A percentile compares a stretch with the other conserved stretches of the same genome.
These are phyloP conservation scores for Colletotrichum orbiculare DNA, from an alignment of 2,329 filamentous ascomycete genomes.

Conservation along the genomic window DNA sequence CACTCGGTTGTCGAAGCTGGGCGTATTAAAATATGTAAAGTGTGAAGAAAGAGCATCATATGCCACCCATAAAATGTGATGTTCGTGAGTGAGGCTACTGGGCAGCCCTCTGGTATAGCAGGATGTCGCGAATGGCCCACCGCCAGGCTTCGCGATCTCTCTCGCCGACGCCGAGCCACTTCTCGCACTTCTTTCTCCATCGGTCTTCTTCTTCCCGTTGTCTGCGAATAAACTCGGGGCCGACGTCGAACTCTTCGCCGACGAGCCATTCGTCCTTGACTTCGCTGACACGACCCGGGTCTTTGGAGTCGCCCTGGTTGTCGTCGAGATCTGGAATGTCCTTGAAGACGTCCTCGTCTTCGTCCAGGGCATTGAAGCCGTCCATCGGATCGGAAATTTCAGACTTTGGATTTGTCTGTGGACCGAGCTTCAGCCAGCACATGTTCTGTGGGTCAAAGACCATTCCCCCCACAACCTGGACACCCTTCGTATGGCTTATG, in stretches of 20 bases:
- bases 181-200: constrained; percentile 89
- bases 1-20: constrained; percentile 14
- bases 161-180: constrained; percentile 77
- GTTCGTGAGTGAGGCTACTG: constrained; percentile 33
- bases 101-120: constrained; percentile 51
- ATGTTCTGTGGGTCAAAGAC: constrained; percentile 97
- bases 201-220: constrained; percentile 92
- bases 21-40: constrained; percentile 28
- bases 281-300: constrained; percentile 66
- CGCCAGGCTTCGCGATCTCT: constrained; percentile 74
- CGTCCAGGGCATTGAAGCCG: constrained; percentile 77
- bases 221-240: constrained; percentile 89
- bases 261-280: constrained; percentile 84
- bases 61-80: constrained; percentile 27
- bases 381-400: constrained; percentile 69
- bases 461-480: constrained; percentile 97
- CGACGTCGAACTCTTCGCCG: constrained; percentile 97
- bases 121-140: constrained; percentile 77
- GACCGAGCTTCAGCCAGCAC: constrained; percentile 91
- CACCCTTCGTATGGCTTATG: constrained; percentile 83
- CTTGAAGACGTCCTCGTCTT: constrained; percentile 94
- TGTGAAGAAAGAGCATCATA: constrained; percentile 25
- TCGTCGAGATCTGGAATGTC: constrained; percentile 95
- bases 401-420: constrained; percentile 57
- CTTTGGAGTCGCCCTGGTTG: constrained; percentile 59